Percentiles rank a stretch among this genome's conserved stretches.
Conservation (phyloP, 2,329 filamentous ascomycete genomes). For the Ceratocystis cubensis region DNA sequence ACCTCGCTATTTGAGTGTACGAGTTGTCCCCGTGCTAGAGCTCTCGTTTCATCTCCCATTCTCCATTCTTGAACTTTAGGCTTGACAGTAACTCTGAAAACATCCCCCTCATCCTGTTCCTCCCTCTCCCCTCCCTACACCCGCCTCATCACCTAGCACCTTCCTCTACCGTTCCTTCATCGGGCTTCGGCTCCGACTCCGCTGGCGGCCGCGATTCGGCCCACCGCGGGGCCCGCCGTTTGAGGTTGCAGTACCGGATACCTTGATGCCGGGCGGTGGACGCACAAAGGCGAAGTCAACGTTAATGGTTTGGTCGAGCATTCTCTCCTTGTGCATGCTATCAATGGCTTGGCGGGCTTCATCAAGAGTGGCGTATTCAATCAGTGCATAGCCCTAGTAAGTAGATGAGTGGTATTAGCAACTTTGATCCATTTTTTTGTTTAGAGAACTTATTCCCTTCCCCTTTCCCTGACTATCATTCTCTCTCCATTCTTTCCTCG, state of each 20-base stretch:
- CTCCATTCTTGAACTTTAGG: not conserved
- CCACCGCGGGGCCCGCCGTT: slow-evolving; percentile 31
- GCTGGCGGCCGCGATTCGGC: slow-evolving; percentile 27
- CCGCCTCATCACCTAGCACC: not conserved
- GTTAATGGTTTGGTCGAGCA: slow-evolving; percentile 67
- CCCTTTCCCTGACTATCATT: not conserved
- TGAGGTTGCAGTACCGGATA: not conserved
- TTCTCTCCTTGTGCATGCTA: slow-evolving; percentile 61
- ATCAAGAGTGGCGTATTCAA: slow-evolving; percentile 67
- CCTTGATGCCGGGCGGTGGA: slow-evolving; percentile 52
- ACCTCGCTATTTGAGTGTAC: not conserved
- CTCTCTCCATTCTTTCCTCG: not conserved
- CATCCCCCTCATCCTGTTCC: not conserved
- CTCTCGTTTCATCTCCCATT: not conserved
- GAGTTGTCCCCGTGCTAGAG: not conserved
- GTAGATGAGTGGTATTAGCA: not conserved
- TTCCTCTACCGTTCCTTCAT: slow-evolving; percentile 5
- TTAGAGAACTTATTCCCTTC: not conserved
- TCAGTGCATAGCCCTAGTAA: slow-evolving; percentile 64
- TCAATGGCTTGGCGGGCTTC: slow-evolving; percentile 75
- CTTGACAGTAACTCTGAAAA: not conserved
- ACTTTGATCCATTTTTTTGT: not conserved
- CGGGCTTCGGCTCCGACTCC: slow-evolving; percentile 38
- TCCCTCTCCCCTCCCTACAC: not conserved
- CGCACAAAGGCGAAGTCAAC: slow-evolving; percentile 81